These are phyloP conservation scores for Claviceps quebecensis DNA, from an alignment of 2,329 filamentous ascomycete species.

Conservation along the genomic window DNA sequence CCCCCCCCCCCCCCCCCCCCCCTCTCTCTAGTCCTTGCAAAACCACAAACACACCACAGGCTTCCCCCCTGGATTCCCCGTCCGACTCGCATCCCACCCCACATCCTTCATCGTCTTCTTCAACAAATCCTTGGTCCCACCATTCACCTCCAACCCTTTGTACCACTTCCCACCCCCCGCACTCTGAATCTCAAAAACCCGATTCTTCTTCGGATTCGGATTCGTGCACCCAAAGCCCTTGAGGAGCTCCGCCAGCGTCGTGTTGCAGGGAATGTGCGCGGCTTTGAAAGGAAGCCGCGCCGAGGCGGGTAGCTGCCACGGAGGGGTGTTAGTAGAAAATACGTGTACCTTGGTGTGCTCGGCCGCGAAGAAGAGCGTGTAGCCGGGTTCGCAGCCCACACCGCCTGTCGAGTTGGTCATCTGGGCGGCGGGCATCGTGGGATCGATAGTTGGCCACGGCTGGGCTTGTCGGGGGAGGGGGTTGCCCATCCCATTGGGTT, in stretches of 20 bases:
- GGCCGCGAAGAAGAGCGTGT: constrained; percentile 46
- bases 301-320: constrained; percentile 36
- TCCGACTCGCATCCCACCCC: constrained; percentile 43
- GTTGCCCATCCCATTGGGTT: constrained; percentile 25
- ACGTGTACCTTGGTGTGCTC: constrained; percentile 47
- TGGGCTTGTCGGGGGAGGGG: constrained; percentile 25
- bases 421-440: constrained; percentile 35
- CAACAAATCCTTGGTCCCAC: constrained; percentile 34
- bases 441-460: constrained; percentile 27
- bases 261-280: constrained; percentile 37
- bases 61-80: constrained; percentile 32
- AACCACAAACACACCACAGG: constrained; percentile 48
- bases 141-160: constrained; percentile 36
- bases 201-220: constrained; percentile 35
- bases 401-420: constrained; percentile 44
- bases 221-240: constrained; percentile 44
- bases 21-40: constrained; percentile 29
- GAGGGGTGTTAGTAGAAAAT: constrained; percentile 34
- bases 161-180: constrained; percentile 46
- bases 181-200: constrained; percentile 40
- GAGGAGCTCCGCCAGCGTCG: constrained; percentile 42
- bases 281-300: constrained; percentile 32
- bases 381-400: constrained; percentile 44
- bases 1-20: too few species aligned
- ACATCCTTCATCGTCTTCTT: constrained; percentile 37